Evolutionary conservation across 257 asterid species (phyloP).

Genomic region (Avicennia marina): DNA sequence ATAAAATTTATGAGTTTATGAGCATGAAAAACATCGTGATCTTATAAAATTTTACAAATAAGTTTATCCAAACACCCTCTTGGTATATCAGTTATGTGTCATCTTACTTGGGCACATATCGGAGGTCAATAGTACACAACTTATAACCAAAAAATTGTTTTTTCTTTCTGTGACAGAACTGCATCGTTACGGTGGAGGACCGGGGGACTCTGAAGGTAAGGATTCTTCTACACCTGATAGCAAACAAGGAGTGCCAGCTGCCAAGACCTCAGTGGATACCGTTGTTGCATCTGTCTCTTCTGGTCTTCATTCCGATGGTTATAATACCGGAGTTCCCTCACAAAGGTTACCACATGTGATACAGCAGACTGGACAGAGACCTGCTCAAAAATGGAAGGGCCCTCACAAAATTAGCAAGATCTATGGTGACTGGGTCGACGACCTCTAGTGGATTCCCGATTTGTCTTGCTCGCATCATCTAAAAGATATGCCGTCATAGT

Average conservation of each 20-base stretch:
- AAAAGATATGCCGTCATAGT: too few relatives aligned
- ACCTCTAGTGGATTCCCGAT: too few relatives aligned
- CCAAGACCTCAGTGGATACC: constrained; percentile 26
- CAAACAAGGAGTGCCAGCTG: constrained; percentile 33
- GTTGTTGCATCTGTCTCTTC: constrained; percentile 22
- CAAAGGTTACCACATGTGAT: constrained; percentile 47
- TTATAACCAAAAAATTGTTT: too few relatives aligned
- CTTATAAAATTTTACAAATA: too few relatives aligned
- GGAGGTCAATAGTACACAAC: too few relatives aligned
- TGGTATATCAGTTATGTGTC: neutral
- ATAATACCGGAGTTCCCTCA: constrained; percentile 39
- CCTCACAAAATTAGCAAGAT: constrained; percentile 76
- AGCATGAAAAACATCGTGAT: too few relatives aligned
- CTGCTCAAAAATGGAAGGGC: constrained; percentile 49
- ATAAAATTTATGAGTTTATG: too few relatives aligned
- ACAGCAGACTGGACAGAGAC: constrained; percentile 28
- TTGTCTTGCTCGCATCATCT: too few relatives aligned
- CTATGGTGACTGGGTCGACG: constrained; percentile 62
- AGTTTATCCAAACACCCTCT: neutral
- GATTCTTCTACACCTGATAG: constrained; percentile 40
- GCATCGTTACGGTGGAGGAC: constrained; percentile 37
- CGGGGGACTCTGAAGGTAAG: constrained; percentile 39
- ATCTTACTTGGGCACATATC: too few relatives aligned
- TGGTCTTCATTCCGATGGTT: constrained; percentile 29
- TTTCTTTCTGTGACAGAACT: constrained; percentile 25